phyloP scores from a whole-genome alignment of 192 early-diverging fungal genomes.

The Umbelopsis ramanniana region DNA sequence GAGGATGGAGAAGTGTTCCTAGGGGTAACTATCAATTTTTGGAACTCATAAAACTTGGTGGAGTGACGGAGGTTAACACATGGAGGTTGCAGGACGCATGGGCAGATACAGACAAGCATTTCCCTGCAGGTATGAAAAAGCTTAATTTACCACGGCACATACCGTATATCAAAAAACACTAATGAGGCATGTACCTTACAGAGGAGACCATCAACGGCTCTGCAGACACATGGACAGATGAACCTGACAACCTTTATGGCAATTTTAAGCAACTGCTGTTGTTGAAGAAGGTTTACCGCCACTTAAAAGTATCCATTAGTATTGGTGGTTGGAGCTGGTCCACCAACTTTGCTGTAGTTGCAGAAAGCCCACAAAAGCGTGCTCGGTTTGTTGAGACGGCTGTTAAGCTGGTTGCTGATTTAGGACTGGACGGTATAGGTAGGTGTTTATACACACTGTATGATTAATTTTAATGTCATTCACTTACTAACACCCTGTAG shows the following conservation, averaged over 20 bases:
- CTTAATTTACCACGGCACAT: too few species aligned
- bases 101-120: constrained; percentile 78
- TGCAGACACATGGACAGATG: constrained; percentile 62
- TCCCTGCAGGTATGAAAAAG: constrained; percentile 24
- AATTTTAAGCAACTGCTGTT: constrained; percentile 68
- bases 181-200: constrained; percentile 5
- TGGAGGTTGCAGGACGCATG: constrained; percentile 57
- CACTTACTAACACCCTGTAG: constrained; percentile 21
- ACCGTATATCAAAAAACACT: background rate
- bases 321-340: constrained; percentile 85
- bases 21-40: constrained; percentile 34
- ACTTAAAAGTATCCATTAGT: constrained; percentile 71
- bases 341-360: constrained; percentile 69
- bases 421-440: constrained; percentile 61
- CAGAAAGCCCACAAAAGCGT: constrained; percentile 50
- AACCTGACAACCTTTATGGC: constrained; percentile 54
- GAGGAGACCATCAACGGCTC: constrained; percentile 43
- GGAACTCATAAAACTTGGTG: background rate
- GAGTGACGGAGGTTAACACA: background rate
- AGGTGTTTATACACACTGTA: background rate
- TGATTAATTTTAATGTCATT: background rate
- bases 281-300: constrained; percentile 69
- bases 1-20: constrained; percentile 67
- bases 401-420: constrained; percentile 49
- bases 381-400: constrained; percentile 61